phyloP scores from a whole-genome alignment of 495 filamentous ascomycete species.

The Pyronema domesticum region DNA sequence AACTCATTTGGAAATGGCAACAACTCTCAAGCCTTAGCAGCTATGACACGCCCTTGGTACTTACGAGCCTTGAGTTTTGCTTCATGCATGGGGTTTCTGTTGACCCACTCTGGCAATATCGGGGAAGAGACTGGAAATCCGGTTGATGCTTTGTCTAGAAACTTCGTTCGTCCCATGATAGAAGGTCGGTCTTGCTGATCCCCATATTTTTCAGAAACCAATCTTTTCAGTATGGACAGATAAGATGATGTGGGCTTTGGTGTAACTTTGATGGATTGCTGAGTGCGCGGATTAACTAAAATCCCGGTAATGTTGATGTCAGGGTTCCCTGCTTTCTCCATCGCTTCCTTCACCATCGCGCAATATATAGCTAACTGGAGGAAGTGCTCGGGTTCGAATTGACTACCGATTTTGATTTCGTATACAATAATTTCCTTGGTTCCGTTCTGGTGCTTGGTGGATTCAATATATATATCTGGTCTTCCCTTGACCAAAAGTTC shows the following conservation, averaged over 20 bases:
- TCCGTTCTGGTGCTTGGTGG: background rate
- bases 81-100: too few relatives aligned
- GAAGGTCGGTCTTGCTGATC: too few relatives aligned
- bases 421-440: background rate
- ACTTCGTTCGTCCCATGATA: too few relatives aligned
- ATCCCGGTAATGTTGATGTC: background rate
- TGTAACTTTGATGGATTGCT: background rate
- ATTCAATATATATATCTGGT: background rate
- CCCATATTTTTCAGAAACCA: background rate
- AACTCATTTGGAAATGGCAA: too few relatives aligned
- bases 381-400: background rate
- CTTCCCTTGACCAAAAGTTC: too few relatives aligned
- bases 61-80: too few relatives aligned
- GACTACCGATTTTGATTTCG: conserved; percentile 1
- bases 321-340: too few relatives aligned
- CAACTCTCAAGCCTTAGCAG: too few relatives aligned
- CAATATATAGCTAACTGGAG: conserved; percentile 3
- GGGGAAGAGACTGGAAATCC: too few relatives aligned
- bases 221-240: background rate
- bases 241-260: background rate
- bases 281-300: background rate
- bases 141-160: too few relatives aligned
- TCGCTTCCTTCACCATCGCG: background rate
- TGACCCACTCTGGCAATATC: too few relatives aligned
- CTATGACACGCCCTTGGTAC: too few relatives aligned